Evolutionary conservation across 371 early-diverging fungal species (phyloP).

Genomic region (Haplosporangium sp.): DNA sequence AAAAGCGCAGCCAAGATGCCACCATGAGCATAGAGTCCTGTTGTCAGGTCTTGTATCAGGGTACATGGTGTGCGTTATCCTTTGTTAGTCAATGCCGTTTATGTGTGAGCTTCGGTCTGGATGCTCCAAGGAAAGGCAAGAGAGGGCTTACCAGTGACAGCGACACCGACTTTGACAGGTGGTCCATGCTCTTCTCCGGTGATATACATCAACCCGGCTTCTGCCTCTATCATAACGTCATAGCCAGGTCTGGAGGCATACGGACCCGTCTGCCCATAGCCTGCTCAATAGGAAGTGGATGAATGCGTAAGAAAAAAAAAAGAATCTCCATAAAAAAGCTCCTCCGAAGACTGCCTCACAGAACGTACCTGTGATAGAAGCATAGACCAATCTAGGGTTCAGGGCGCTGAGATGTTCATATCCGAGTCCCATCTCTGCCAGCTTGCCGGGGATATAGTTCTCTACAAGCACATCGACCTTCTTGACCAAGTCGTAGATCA

Average conservation of each 20-base stretch:
- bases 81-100: neutral
- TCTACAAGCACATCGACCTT: slow-evolving; percentile 88
- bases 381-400: slow-evolving; percentile 88
- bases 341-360: too few species aligned
- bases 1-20: slow-evolving; percentile 91
- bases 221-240: slow-evolving; percentile 94
- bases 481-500: slow-evolving; percentile 76
- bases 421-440: slow-evolving; percentile 80
- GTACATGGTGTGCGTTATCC: neutral
- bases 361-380: slow-evolving; percentile 80
- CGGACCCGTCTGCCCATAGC: slow-evolving; percentile 92
- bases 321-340: neutral
- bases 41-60: slow-evolving; percentile 66
- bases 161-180: slow-evolving; percentile 96
- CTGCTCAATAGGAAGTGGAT: slow-evolving; percentile 26
- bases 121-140: neutral
- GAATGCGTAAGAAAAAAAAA: neutral
- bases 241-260: slow-evolving; percentile 86
- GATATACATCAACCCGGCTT: slow-evolving; percentile 95
- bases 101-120: neutral
- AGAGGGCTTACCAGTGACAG: slow-evolving; percentile 80
- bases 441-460: slow-evolving; percentile 92
- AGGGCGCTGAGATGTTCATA: slow-evolving; percentile 73
- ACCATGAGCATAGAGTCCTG: slow-evolving; percentile 90
- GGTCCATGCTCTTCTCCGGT: slow-evolving; percentile 86